A percentile compares a stretch with the other conserved stretches of the same genome.
Conservation (phyloP, 108 stramenopile species). For the Nannochloropsis gaditana region DNA sequence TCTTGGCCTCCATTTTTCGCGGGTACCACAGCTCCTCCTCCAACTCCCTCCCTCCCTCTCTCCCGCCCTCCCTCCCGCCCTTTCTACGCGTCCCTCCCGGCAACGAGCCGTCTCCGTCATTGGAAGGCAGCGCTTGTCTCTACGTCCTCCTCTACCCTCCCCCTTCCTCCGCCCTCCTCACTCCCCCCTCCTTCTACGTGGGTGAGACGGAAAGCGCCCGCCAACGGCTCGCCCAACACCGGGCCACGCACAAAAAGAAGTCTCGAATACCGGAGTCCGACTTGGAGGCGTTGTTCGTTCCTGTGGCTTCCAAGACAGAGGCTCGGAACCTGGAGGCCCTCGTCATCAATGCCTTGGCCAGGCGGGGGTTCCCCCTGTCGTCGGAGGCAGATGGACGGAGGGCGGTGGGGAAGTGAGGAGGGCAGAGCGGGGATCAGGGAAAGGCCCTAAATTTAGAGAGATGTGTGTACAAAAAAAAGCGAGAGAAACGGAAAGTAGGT, state of each 20-base stretch:
- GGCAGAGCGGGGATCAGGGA: background rate
- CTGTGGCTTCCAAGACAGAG: conserved; percentile 31
- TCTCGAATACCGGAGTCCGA: background rate
- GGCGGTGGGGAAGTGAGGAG: background rate
- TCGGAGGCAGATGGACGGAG: conserved; percentile 40
- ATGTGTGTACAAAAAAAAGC: background rate
- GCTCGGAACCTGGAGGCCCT: conserved; percentile 30
- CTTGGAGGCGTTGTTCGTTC: conserved; percentile 31
- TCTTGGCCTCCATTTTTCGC: background rate
- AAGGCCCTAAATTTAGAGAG: background rate
- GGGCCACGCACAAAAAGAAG: background rate
- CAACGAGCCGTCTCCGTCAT: conserved; percentile 23
- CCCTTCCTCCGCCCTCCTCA: background rate
- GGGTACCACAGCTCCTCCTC: background rate
- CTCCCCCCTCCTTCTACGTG: conserved; percentile 33
- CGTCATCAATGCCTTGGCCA: conserved; percentile 27
- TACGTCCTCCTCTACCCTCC: conserved; percentile 25
- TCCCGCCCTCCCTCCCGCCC: conserved; percentile 2
- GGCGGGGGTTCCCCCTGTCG: conserved; percentile 30
- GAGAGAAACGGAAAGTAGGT: background rate
- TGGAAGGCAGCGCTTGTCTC: conserved; percentile 30
- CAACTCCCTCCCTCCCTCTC: conserved; percentile 4
- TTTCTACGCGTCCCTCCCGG: conserved; percentile 22
- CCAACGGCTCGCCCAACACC: conserved; percentile 33
- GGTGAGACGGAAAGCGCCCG: conserved; percentile 38